These are phyloP conservation scores for Ophioceras dolichostomum DNA, from an alignment of 2,329 filamentous ascomycete genomes.

Conservation along the genomic window DNA sequence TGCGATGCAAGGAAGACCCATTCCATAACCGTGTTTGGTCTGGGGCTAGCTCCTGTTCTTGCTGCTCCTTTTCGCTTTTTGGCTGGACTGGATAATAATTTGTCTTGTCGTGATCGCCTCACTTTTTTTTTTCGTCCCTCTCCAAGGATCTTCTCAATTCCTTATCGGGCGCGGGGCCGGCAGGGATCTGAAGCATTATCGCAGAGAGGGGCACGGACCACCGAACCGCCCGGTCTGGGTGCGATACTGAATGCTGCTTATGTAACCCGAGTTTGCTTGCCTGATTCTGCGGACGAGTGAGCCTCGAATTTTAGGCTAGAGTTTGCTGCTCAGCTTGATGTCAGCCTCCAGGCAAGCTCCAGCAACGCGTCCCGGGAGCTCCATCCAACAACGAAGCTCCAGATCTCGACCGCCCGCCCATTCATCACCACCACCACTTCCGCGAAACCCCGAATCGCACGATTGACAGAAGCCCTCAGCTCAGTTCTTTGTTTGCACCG, in stretches of 20 bases:
- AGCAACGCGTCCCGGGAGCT: conserved; percentile 18
- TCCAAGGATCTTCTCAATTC: not conserved
- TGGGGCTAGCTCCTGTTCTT: too few species aligned
- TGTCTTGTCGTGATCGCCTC: conserved; percentile 1
- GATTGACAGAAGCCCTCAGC: not conserved
- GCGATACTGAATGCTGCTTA: too few species aligned
- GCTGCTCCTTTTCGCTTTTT: not conserved
- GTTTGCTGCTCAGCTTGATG: too few species aligned
- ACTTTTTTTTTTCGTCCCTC: conserved; percentile 1
- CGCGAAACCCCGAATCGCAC: not conserved
- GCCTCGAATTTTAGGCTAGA: not conserved
- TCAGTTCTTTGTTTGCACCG: too few species aligned
- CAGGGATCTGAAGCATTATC: not conserved
- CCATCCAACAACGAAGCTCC: conserved; percentile 15
- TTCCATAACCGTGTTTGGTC: too few species aligned
- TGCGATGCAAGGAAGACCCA: too few species aligned
- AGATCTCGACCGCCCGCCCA: conserved; percentile 3
- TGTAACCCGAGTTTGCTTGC: too few species aligned
- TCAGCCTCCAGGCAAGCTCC: conserved; percentile 19
- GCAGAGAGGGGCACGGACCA: not conserved
- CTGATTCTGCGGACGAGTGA: too few species aligned
- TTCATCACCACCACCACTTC: conserved; percentile 4
- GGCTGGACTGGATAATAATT: too few species aligned
- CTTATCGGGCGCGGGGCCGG: not conserved
- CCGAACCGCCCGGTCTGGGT: too few species aligned